These are phyloP conservation scores for Aquilaria yunnanensis DNA, from an alignment of 345 rosid species.

Conservation along the genomic window DNA sequence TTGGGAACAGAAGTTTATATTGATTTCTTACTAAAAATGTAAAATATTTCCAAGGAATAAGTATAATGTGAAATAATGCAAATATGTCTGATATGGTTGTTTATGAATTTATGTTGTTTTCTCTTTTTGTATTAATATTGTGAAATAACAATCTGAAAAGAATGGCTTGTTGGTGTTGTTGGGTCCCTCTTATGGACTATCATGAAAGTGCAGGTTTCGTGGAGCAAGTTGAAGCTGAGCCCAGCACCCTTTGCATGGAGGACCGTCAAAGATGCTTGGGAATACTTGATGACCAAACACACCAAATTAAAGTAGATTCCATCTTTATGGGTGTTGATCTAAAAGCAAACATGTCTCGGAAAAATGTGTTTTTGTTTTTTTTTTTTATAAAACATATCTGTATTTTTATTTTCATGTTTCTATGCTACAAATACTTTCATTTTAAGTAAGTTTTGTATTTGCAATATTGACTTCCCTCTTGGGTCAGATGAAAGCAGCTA, in stretches of 20 bases:
- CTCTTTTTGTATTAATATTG: no score
- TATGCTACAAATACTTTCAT: background rate
- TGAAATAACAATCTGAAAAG: background rate
- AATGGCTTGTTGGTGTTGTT: slow-evolving; percentile 1
- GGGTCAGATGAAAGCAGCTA: slow-evolving; percentile 55
- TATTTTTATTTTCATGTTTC: background rate
- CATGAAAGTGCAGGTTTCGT: slow-evolving; percentile 29
- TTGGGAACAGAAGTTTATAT: no score
- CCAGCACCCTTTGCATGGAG: slow-evolving; percentile 54
- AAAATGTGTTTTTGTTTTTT: slow-evolving; percentile 49
- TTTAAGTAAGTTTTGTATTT: slow-evolving; percentile 1
- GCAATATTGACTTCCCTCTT: background rate
- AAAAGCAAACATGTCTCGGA: slow-evolving; percentile 49
- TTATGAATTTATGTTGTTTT: no score
- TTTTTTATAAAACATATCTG: no score
- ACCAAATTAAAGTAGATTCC: slow-evolving; percentile 25
- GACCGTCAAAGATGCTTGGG: slow-evolving; percentile 51
- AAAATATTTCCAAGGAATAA: no score
- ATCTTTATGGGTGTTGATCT: slow-evolving; percentile 45
- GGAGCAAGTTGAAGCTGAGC: slow-evolving; percentile 22
- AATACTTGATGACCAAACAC: slow-evolving; percentile 38
- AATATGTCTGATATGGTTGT: no score
- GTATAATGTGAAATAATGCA: no score
- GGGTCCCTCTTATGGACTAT: background rate
- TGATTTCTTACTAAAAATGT: no score